Evolutionary conservation across 108 stramenopile species (phyloP), one percentile per base, ranked within the genome.

Genomic region (Aurantiochytrium sp.): DNA sequence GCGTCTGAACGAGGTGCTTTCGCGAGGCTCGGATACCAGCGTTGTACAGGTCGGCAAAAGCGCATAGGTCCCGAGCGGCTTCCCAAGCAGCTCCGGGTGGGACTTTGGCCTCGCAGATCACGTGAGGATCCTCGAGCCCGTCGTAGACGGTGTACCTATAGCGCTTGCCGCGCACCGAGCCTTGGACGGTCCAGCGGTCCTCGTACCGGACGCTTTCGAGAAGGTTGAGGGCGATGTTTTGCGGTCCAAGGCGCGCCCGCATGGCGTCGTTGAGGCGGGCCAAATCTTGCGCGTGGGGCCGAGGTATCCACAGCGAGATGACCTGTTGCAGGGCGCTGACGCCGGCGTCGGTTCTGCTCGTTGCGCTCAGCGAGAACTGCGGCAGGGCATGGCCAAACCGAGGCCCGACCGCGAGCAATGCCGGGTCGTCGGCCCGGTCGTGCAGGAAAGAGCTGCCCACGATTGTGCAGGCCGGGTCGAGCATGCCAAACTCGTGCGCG

Each of bases 261-360:
- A 68, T 27, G 55, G 24, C 42, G 3, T 2, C 37, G n/a, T 54
- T 52, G 3, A 89, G 86, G 24, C 37, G n/a, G 89, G 95, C 95
- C 68, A 95, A 95, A n/a, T 97, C 85, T 34, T 65, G 1, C 34
- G 59, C 59, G 10, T 65, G 22, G 27, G 27, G 12, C 10, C 32
- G 59, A 30, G 34, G 59, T 65, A 65, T 6, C 34, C 90, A 88
- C n/a, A 98, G 81, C 8, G 95, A 95, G 10, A 98, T 92, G 2
- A 98, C 96, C 92, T 99, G 98, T 31, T 97, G 96, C 24, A 94
- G 92, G 8, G 99, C 95, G 90, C 93, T 94, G 2, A 99, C 98
- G 12, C 99, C 99, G 68, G 88, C 87, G 90, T 99, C 99, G 22
- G 99, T 99, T 31, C 99, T 91, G 41, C 99, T 65, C 32, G 59